Evolutionary conservation across 2,329 filamentous ascomycete species (phyloP).

Genomic region (Ilyonectria sp.): DNA sequence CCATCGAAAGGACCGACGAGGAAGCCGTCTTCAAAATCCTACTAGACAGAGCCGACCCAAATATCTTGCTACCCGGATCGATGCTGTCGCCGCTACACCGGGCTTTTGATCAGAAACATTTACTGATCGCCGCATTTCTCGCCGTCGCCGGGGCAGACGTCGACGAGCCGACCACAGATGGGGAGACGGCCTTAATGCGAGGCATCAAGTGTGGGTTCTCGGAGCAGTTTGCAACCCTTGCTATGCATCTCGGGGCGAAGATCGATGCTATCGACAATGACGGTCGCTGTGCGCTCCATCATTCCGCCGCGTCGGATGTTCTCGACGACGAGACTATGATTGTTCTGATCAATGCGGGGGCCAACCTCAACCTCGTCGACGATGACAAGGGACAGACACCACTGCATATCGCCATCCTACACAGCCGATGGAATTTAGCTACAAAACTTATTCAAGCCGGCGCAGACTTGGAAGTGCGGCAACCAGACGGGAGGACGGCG

Average conservation of each 20-base stretch:
- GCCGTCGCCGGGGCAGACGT: conserved; percentile 48
- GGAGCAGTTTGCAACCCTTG: conserved; percentile 47
- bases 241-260: conserved; percentile 43
- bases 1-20: conserved; percentile 46
- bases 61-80: conserved; percentile 45
- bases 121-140: conserved; percentile 47
- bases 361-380: conserved; percentile 42
- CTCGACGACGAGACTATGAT: conserved; percentile 47
- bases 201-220: conserved; percentile 49
- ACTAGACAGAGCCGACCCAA: conserved; percentile 45
- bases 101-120: conserved; percentile 45
- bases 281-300: conserved; percentile 45
- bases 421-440: conserved; percentile 43
- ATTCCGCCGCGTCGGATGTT: conserved; percentile 47
- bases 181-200: conserved; percentile 47
- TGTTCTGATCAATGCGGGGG: conserved; percentile 43
- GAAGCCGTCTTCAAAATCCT: conserved; percentile 46
- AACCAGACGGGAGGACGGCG: conserved; percentile 47
- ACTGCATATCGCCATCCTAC: conserved; percentile 45
- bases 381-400: conserved; percentile 47
- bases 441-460: conserved; percentile 46
- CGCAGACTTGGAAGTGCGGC: conserved; percentile 45
- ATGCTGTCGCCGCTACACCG: conserved; percentile 48
- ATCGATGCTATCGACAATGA: conserved; percentile 46
- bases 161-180: conserved; percentile 47